A percentile compares a stretch with the other conserved stretches of the same genome.
phyloP scores from a whole-genome alignment of 140 eudicot species.

The Anethum foeniculum region DNA sequence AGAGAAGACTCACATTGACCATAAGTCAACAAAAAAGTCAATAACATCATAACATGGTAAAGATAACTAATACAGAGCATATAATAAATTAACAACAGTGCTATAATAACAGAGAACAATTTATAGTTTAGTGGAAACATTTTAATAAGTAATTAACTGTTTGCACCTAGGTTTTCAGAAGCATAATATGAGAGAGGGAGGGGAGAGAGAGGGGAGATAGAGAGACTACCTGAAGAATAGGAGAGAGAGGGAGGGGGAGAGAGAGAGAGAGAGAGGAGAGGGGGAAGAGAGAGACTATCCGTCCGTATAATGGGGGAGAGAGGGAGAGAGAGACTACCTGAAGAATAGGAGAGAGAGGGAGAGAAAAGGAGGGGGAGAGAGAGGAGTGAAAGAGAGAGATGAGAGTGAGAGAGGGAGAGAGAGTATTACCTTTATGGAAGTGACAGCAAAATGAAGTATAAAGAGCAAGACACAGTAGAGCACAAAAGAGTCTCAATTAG shows the following conservation, averaged over 20 bases:
- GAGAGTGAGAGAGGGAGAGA: background rate
- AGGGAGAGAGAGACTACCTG: background rate
- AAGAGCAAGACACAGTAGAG: no score
- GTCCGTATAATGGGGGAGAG: background rate
- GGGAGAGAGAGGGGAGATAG: background rate
- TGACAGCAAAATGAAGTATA: no score
- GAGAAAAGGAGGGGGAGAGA: background rate
- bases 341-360: background rate
- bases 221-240: background rate
- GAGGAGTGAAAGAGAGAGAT: background rate
- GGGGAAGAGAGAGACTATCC: no score
- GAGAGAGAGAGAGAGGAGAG: background rate
- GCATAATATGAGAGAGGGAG: background rate
- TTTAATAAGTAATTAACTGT: background rate
- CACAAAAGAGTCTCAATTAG: no score
- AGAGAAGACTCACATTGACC: no score
- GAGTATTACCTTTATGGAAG: no score
- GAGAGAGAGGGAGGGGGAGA: background rate
- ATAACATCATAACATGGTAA: no score
- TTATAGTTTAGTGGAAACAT: background rate
- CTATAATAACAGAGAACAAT: background rate
- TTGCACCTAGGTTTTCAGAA: background rate
- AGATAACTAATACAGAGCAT: background rate
- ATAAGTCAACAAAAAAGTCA: no score
- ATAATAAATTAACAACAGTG: background rate